Base-by-base conservation (phyloP, 202 grass and related monocot species). In the Eragrostis tef region DNA sequence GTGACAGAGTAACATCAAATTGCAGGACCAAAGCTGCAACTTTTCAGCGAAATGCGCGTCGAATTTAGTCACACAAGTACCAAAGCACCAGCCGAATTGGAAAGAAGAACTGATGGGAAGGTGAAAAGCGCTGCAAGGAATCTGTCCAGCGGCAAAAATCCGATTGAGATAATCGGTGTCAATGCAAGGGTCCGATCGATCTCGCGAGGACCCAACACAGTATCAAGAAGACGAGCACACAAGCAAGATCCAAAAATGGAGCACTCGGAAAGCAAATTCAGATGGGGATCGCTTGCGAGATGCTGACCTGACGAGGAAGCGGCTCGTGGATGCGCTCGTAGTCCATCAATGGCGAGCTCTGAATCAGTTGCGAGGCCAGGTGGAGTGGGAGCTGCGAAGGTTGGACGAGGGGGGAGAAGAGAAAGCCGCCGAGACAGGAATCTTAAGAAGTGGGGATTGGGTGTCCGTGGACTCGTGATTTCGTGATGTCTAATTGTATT, bases 251-350 rank as follows among this genome's bases (percentile, higher is more conserved):
- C 76, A 44, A 61, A 44, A 54, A 19, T 11, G 27, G 74, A 67
- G 67, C 57, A 19, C 75, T 24, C 6, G 53, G 73, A 68, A 77
- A 88, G 39, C 3, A 77, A 73, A 76, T 41, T 27, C 24, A 67
- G 59, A 41, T 0, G 17, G 79, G 61, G n/a, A n/a, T n/a, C n/a
- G n/a, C n/a, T n/a, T n/a, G n/a, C n/a, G n/a, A n/a, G n/a, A 47
- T n/a, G n/a, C 67, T 12, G 36, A 96, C 96, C 93, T 86, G 89
- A 78, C 36, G 81, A 27, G 86, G 66, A 36, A 88, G 79, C 50
- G 93, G 87, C 62, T 92, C 88, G 72, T 96, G 83, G 89, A 99
- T 96, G 67, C 93, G 93, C 84, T 93, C 90, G 83, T 92, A 99
- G 56, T 96, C 93, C 96, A 99, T 96, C 45, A 20, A 68, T 80